phyloP scores from a whole-genome alignment of 108 stramenopile species.

The Skeletonema costatum region DNA sequence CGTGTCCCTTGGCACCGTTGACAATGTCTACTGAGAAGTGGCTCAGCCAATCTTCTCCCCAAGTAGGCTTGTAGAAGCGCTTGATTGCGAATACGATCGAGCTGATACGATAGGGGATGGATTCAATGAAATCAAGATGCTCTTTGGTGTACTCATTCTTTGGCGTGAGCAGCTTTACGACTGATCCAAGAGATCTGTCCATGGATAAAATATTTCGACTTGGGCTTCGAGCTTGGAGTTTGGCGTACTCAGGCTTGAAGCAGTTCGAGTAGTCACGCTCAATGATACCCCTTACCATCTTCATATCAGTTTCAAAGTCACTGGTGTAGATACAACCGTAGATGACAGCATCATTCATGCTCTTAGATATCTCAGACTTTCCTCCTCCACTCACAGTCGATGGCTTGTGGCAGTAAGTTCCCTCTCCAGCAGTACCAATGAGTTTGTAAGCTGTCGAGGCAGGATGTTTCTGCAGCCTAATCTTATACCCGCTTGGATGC shows the following conservation, averaged over 20 bases:
- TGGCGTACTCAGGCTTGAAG: conserved; percentile 45
- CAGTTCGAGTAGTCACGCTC: conserved; percentile 53
- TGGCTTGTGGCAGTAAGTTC: conserved; percentile 65
- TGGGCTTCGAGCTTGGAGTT: conserved; percentile 28
- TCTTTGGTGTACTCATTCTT: conserved; percentile 56
- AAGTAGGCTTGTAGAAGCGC: conserved; percentile 49
- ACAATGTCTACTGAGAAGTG: conserved; percentile 60
- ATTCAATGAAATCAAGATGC: conserved; percentile 48
- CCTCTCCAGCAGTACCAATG: conserved; percentile 58
- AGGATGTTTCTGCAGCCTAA: conserved; percentile 49
- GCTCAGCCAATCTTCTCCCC: conserved; percentile 49
- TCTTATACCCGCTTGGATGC: conserved; percentile 58
- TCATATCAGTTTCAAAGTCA: conserved; percentile 60
- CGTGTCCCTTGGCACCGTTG: conserved; percentile 58
- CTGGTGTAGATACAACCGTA: conserved; percentile 58
- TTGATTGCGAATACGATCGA: conserved; percentile 66
- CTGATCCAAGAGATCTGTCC: conserved; percentile 54
- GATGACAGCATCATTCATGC: conserved; percentile 57
- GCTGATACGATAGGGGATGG: conserved; percentile 50
- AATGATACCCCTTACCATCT: conserved; percentile 35
- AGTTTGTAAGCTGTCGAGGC: conserved; percentile 46
- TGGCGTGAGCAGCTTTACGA: conserved; percentile 59
- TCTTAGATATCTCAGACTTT: conserved; percentile 60
- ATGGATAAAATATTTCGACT: conserved; percentile 39
- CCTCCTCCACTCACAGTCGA: conserved; percentile 62